phyloP scores from a whole-genome alignment of 352 stramenopile species.

The Globisporangium radiosum region DNA sequence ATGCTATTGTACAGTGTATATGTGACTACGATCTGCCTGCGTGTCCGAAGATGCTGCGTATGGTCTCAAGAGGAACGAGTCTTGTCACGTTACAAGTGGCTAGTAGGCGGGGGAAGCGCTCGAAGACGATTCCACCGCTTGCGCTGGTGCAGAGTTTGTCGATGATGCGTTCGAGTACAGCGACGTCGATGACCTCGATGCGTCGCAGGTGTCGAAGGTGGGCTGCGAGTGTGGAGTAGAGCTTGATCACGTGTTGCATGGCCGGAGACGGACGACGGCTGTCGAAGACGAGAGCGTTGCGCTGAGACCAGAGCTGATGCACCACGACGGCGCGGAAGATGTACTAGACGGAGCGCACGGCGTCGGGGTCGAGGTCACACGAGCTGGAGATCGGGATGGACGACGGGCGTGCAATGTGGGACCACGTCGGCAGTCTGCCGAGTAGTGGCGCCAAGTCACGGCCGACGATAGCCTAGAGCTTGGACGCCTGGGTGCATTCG shows the following conservation, averaged over 20 bases:
- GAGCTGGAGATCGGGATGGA: not conserved
- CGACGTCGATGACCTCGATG: not conserved
- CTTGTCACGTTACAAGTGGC: slow-evolving; percentile 1
- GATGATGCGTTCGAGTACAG: slow-evolving; percentile 1
- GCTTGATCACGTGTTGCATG: slow-evolving; percentile 1
- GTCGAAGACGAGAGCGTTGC: slow-evolving; percentile 3
- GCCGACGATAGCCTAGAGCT: not conserved
- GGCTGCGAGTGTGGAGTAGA: slow-evolving; percentile 4
- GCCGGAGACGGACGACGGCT: not conserved
- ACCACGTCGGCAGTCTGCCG: not conserved
- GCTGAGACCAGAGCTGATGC: not conserved
- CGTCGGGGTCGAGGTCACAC: not conserved
- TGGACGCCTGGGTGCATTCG: not conserved
- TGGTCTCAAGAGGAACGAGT: slow-evolving; percentile 1
- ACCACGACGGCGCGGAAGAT: not conserved
- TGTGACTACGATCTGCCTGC: not conserved
- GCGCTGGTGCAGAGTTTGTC: not conserved
- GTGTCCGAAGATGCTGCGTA: not conserved
- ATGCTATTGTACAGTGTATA: not conserved
- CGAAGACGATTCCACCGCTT: not conserved
- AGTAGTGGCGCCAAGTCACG: not conserved
- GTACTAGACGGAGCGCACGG: not conserved
- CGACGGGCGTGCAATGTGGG: not conserved
- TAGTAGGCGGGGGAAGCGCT: slow-evolving; percentile 1
- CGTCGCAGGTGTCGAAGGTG: not conserved